These are phyloP conservation scores for Hydnum rufescens DNA, from an alignment of 768 basidiomycete genomes.

Conservation along the genomic window DNA sequence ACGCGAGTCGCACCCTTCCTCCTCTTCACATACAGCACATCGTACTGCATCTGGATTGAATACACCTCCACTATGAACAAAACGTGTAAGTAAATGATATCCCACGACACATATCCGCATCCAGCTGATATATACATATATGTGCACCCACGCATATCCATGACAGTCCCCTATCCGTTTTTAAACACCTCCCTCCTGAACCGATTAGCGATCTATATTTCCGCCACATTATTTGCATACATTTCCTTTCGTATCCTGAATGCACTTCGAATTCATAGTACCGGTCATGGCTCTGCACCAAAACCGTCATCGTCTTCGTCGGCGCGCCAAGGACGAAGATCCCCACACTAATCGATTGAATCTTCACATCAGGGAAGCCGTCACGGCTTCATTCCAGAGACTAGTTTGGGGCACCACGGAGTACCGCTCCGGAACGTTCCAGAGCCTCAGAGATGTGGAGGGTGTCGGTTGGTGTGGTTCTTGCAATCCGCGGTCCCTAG, in stretches of 20 bases:
- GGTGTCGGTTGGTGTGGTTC: background rate
- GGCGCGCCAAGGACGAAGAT: too few species aligned
- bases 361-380: too few species aligned
- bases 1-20: slow-evolving; percentile 19
- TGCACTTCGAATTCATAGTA: too few species aligned
- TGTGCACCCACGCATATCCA: background rate
- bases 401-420: background rate
- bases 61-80: slow-evolving; percentile 42
- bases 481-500: background rate
- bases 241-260: slow-evolving; percentile 41
- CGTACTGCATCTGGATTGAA: slow-evolving; percentile 50
- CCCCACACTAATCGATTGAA: too few species aligned
- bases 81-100: slow-evolving; percentile 25
- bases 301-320: too few species aligned
- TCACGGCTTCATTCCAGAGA: too few species aligned
- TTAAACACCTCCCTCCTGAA: slow-evolving; percentile 36
- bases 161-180: slow-evolving; percentile 66
- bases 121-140: background rate
- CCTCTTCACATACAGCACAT: slow-evolving; percentile 18
- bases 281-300: too few species aligned
- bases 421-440: background rate
- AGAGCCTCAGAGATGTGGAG: background rate
- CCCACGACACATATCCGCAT: slow-evolving; percentile 6
- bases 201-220: slow-evolving; percentile 40
- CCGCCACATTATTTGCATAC: slow-evolving; percentile 31